These are phyloP conservation scores for Calonectria multiphialidica DNA, from an alignment of 2,329 filamentous ascomycete genomes.

Conservation along the genomic window DNA sequence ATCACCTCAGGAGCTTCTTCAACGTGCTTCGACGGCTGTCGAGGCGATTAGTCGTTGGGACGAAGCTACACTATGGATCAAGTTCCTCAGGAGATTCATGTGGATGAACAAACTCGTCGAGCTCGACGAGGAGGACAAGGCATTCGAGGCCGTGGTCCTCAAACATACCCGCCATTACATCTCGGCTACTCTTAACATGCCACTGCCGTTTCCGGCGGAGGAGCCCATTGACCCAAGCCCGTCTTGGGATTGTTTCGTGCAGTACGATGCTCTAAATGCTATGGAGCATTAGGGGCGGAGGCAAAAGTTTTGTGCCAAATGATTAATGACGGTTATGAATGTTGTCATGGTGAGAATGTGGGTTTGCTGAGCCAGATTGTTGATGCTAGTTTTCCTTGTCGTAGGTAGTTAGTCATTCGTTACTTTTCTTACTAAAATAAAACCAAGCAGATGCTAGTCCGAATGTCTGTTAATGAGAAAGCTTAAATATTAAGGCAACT, in stretches of 20 bases:
- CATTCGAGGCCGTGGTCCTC: conserved; percentile 32
- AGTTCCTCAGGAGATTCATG: conserved; percentile 34
- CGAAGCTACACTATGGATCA: conserved; percentile 33
- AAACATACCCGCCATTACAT: conserved; percentile 34
- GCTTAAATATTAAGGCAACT: too few relatives aligned
- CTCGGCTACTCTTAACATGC: conserved; percentile 28
- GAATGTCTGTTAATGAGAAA: too few relatives aligned
- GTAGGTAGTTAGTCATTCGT: too few relatives aligned
- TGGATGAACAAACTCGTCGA: conserved; percentile 41
- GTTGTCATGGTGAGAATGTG: neutral
- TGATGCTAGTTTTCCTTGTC: neutral
- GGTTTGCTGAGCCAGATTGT: neutral
- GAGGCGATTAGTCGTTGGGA: conserved; percentile 18
- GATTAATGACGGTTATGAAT: neutral
- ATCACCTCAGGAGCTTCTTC: conserved; percentile 18
- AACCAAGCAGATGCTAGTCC: too few relatives aligned
- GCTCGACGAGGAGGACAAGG: conserved; percentile 30
- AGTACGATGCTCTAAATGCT: neutral
- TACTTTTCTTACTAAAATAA: too few relatives aligned
- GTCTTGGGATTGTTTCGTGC: neutral
- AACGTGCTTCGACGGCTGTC: conserved; percentile 23
- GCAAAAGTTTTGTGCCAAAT: neutral
- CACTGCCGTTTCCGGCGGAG: conserved; percentile 30
- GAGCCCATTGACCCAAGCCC: conserved; percentile 4
- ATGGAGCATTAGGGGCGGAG: neutral